Base-by-base conservation (phyloP, 2,329 filamentous ascomycete species). In the Colletotrichum costaricense region DNA sequence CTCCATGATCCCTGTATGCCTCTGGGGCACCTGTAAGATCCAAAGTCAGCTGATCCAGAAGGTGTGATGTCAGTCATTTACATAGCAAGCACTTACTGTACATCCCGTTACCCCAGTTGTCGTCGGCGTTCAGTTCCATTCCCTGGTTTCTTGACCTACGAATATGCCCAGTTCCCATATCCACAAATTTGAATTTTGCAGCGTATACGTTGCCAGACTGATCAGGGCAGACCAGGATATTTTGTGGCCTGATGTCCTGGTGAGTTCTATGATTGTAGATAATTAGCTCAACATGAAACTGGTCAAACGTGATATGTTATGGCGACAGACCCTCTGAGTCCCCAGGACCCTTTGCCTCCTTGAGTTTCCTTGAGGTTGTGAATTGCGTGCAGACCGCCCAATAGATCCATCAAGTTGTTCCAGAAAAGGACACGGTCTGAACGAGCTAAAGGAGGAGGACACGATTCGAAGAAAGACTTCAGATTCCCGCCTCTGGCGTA, bases 221-320 rank as follows among this genome's bases (percentile, higher is more conserved):
- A 1, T 19, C 49, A 57, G 19, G 16, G 14, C 33, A 63, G 7
- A 63, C 19, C 8, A 69, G 14, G 5, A 69, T 69, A 3, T 69
- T 69, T 5, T 69, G 58, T 3, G 67, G 67, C 4, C 58, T 33
- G 22, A 69, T 63, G 2, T 69, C 59, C 33, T 69, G 67, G n/a
- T 57, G 52, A 1, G 66, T 69, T 5, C 66, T 67, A 16, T 26
- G 3, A 55, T 55, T n/a, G 8, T 22, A 22, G 33, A 16, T 7
- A 28, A 22, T n/a, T 30, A 33, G 38, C 59, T 19, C 4, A 38
- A n/a, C 16, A 35, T 38, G 28, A 46, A 6, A 49, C n/a, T 38
- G 35, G 28, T 28, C 9, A 38, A 38, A 1, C 35, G 11, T 28
- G 28, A 28, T 11, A 38, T 38, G 35, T 38, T 38, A 28, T 38